A percentile compares a stretch with the other conserved stretches of the same genome.
Evolutionary conservation across 2,329 filamentous ascomycete species (phyloP).

Genomic region (Venturia pyrina): DNA sequence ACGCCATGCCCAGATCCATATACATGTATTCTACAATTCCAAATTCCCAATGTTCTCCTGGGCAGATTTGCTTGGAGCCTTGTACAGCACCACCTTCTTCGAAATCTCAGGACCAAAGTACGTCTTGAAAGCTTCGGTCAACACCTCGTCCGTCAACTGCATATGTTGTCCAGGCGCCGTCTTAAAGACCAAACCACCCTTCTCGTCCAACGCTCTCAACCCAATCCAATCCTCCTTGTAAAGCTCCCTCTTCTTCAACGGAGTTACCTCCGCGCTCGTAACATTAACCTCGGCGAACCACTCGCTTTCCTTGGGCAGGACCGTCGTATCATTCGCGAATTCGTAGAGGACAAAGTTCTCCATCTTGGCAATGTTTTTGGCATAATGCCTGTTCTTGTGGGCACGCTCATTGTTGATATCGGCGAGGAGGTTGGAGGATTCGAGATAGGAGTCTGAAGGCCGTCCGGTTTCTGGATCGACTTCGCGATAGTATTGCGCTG

Average conservation of each 20-base stretch:
- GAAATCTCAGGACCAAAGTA: slow-evolving; percentile 46
- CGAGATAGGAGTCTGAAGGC: slow-evolving; percentile 56
- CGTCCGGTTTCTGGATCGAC: slow-evolving; percentile 46
- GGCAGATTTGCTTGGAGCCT: neutral
- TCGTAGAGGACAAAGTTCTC: slow-evolving; percentile 80
- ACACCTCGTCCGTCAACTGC: slow-evolving; percentile 56
- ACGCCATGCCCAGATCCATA: neutral
- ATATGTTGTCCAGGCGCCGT: slow-evolving; percentile 73
- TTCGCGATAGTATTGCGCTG: slow-evolving; percentile 89
- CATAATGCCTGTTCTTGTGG: slow-evolving; percentile 65
- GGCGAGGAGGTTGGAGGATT: slow-evolving; percentile 76
- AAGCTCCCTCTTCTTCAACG: slow-evolving; percentile 57
- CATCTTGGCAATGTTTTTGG: slow-evolving; percentile 56
- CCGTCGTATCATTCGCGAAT: slow-evolving; percentile 77
- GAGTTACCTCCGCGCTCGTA: slow-evolving; percentile 50
- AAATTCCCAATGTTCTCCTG: neutral
- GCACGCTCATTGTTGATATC: slow-evolving; percentile 91
- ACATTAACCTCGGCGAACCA: slow-evolving; percentile 86
- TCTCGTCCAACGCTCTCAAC: slow-evolving; percentile 65
- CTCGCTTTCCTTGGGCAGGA: slow-evolving; percentile 78
- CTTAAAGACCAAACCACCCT: slow-evolving; percentile 68
- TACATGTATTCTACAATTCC: neutral
- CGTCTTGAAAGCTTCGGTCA: slow-evolving; percentile 55
- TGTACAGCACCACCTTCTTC: neutral
- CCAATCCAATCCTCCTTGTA: slow-evolving; percentile 95